These are phyloP conservation scores for Domatiomyces globalis DNA, from an alignment of 2,329 filamentous ascomycete species.

Conservation along the genomic window DNA sequence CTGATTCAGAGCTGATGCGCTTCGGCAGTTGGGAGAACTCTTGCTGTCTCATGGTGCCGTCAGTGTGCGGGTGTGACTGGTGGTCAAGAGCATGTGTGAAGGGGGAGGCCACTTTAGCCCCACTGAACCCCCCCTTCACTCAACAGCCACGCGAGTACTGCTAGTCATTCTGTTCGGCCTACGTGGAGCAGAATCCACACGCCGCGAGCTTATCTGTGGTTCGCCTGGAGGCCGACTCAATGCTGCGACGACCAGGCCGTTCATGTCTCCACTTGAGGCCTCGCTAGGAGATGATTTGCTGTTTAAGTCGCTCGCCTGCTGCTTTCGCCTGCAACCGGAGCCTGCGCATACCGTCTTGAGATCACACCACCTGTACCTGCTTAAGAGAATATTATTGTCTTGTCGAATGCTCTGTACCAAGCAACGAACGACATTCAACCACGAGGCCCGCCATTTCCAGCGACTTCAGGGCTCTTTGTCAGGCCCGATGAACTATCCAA, in stretches of 20 bases:
- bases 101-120: background rate
- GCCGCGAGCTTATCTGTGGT: background rate
- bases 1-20: conserved; percentile 12
- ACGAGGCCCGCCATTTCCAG: background rate
- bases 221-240: background rate
- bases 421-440: background rate
- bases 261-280: background rate
- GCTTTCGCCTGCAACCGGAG: background rate
- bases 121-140: background rate
- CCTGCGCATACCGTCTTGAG: background rate
- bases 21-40: conserved; percentile 14
- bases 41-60: background rate
- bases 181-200: background rate
- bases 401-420: background rate
- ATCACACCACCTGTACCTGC: background rate
- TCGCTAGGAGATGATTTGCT: background rate
- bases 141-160: background rate
- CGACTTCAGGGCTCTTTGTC: background rate
- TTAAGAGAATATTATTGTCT: background rate
- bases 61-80: too few species aligned
- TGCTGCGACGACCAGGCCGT: background rate
- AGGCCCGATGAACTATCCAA: conserved; percentile 14
- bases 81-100: background rate
- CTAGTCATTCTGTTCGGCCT: background rate
- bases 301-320: background rate